phyloP scores from a whole-genome alignment of 805 yeast genomes.

The Teunomyces tritomae region DNA sequence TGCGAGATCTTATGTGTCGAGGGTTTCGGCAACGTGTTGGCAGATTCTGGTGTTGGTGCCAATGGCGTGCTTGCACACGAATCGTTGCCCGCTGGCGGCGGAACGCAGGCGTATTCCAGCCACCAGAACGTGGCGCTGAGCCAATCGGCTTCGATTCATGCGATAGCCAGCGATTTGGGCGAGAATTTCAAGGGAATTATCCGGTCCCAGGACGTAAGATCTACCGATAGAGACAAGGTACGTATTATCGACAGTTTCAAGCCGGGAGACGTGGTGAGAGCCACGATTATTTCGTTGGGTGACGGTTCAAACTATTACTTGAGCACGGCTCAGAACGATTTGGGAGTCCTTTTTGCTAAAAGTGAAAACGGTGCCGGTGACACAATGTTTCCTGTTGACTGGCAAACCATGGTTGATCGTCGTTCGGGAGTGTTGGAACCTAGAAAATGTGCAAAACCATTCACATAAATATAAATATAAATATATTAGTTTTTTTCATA shows the following conservation, averaged over 20 bases:
- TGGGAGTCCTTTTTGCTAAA: constrained; percentile 91
- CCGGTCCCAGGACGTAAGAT: constrained; percentile 82
- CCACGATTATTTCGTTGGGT: constrained; percentile 80
- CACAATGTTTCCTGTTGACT: constrained; percentile 83
- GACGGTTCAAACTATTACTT: constrained; percentile 91
- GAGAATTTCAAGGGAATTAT: constrained; percentile 87
- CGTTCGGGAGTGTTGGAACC: constrained; percentile 69
- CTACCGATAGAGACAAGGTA: constrained; percentile 87
- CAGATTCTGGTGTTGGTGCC: constrained; percentile 67
- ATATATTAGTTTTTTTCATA: not conserved
- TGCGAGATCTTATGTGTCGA: constrained; percentile 74
- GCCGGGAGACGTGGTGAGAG: constrained; percentile 93
- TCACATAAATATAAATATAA: constrained; percentile 14
- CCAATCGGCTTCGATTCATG: constrained; percentile 37
- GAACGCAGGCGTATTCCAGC: constrained; percentile 43
- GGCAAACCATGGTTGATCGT: constrained; percentile 91
- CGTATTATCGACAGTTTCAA: constrained; percentile 73
- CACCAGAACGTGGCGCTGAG: constrained; percentile 37
- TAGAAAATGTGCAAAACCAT: constrained; percentile 93
- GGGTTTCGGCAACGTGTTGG: constrained; percentile 52
- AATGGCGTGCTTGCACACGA: constrained; percentile 43
- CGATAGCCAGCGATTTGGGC: constrained; percentile 65
- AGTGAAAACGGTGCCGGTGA: constrained; percentile 68
- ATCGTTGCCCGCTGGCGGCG: constrained; percentile 49
- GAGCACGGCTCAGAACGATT: constrained; percentile 83